Percentiles rank a stretch among this genome's conserved stretches.
phyloP scores from a whole-genome alignment of 2,329 filamentous ascomycete species.

The Colletotrichum eremochloae region DNA sequence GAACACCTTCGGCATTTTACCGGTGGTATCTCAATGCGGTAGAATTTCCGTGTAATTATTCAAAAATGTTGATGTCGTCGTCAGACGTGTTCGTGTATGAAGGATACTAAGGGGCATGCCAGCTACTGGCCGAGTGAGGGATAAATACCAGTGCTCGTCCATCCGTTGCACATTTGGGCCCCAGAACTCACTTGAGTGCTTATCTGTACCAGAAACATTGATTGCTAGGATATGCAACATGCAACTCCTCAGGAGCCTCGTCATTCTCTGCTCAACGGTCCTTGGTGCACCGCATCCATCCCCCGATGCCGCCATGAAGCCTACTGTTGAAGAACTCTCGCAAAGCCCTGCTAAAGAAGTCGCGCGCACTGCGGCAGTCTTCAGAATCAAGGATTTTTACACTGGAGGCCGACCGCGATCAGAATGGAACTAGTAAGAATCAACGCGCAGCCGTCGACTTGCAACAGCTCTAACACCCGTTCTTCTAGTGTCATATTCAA shows the following conservation, averaged over 20 bases:
- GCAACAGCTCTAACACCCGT: not conserved
- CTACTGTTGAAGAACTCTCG: not conserved
- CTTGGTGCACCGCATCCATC: conserved; percentile 3
- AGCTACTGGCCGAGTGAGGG: not conserved
- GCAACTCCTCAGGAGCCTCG: conserved; percentile 2
- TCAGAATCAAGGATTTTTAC: conserved; percentile 29
- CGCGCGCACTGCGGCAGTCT: conserved; percentile 3
- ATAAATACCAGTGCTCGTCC: not conserved
- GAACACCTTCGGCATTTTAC: not conserved
- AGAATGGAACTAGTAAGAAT: conserved; percentile 34
- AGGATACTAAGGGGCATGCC: not conserved
- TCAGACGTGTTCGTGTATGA: not conserved
- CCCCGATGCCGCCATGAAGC: not conserved
- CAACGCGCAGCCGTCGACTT: not conserved
- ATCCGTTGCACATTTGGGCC: not conserved
- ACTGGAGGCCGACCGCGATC: conserved; percentile 18
- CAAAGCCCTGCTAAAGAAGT: not conserved
- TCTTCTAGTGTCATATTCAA: conserved; percentile 18
- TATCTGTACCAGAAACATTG: no score
- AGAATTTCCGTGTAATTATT: not conserved
- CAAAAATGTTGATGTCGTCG: not conserved
- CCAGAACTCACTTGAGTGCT: not conserved
- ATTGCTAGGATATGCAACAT: not conserved
- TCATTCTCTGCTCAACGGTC: conserved; percentile 2
- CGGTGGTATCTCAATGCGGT: not conserved